Evolutionary conservation across 2,329 filamentous ascomycete species (phyloP), one percentile per base, ranked within the genome.

Genomic region (Neocucurbitaria cava): DNA sequence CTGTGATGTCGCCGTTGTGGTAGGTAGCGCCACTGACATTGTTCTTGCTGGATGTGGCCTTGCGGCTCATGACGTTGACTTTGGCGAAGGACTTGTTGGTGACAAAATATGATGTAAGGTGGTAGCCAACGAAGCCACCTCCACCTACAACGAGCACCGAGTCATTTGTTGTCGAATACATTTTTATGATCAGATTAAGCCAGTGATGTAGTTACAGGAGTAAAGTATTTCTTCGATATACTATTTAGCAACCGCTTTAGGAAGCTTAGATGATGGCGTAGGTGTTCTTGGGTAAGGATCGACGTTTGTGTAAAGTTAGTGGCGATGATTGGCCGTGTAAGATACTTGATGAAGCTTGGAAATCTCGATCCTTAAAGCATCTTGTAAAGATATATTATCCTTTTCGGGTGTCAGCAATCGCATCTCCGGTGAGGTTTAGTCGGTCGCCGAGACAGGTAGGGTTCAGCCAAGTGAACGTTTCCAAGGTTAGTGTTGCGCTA

Each of bases 131-230:
- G 42, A 60, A 62, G 20, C 59, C 54, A 13, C 30, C 23, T 7
- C 57, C 56, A 20, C 59, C 57, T n/a, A 58, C 42, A 20, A 62
- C 42, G 24, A 62, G 57, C 13, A 62, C 56, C 17, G 52, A 46
- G n/a, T 47, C 45, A 20, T 47, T 39, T 10, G 45, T 38, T 20
- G 45, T 47, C 30, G 31, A 39, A 33, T 38, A 47, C 45, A 47
- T 47, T 47, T 9, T 13, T 26, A 20, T 18, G 26, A 18, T 17
- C 4, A 21, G 2, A 23, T 7, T 2, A 43, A 17, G 31, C n/a
- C n/a, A 24, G 9, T 42, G 23, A 15, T 20, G 23, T n/a, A 4
- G 11, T 26, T n/a, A 23, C 28, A 7, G 9, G 28, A 11, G 7
- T 38, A 1, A 28, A 8, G 4, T 42, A 24, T 28, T 23, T 30